These are phyloP conservation scores for Erodium texanum DNA, from an alignment of 441 rosid species.

Conservation along the genomic window DNA sequence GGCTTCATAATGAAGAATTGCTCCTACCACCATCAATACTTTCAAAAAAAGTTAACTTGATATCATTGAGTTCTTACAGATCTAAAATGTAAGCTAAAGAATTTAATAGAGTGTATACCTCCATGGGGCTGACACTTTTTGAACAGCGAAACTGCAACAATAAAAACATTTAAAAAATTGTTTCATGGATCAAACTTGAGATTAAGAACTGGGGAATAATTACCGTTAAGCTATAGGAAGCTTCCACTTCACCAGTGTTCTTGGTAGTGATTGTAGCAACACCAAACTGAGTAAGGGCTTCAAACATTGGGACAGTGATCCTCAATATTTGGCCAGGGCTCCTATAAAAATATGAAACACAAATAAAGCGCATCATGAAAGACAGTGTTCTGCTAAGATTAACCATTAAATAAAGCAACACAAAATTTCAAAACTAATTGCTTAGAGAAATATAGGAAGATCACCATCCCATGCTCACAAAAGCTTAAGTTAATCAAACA, in stretches of 20 bases:
- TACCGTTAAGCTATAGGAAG: constrained; percentile 92
- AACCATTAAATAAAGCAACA: constrained; percentile 4
- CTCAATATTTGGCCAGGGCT: constrained; percentile 82
- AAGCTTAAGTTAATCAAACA: background rate
- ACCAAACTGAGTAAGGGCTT: constrained; percentile 83
- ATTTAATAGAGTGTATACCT: constrained; percentile 34
- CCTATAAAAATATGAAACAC: constrained; percentile 31
- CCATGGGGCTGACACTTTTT: constrained; percentile 60
- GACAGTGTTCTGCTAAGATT: background rate
- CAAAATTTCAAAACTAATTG: background rate
- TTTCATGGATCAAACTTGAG: background rate
- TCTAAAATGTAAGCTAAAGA: background rate
- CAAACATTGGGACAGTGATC: constrained; percentile 66
- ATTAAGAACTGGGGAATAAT: background rate
- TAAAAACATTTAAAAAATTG: background rate
- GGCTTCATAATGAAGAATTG: constrained; percentile 88
- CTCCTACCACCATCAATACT: constrained; percentile 43
- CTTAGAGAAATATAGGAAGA: background rate
- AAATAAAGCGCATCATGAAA: background rate
- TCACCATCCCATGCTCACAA: background rate
- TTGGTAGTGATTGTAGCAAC: constrained; percentile 57
- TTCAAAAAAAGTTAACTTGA: constrained; percentile 4
- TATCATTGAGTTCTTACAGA: background rate
- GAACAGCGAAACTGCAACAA: constrained; percentile 73
- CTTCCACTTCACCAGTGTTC: constrained; percentile 83